Evolutionary conservation across 2,329 filamentous ascomycete species (phyloP), one percentile per base, ranked within the genome.

Genomic region (Neurospora sp.): DNA sequence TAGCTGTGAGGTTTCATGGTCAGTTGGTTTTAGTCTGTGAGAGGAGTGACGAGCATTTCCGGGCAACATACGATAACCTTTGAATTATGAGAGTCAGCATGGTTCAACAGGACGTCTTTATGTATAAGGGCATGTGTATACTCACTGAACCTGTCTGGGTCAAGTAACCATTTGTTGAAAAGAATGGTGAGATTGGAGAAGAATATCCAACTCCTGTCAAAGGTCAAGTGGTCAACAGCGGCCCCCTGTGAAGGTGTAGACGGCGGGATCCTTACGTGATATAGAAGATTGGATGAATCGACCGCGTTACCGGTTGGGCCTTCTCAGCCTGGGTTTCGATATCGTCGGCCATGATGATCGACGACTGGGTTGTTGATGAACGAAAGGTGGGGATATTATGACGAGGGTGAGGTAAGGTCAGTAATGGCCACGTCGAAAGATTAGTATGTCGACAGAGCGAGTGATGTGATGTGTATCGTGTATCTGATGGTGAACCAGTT

Each of bases 141-240:
- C 90, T 84, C 82, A 93, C 91, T 86, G 80, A 95, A 95, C 70
- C 90, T 86, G 76, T 86, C 86, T 72, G 87, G 89, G 78, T 92
- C 88, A 71, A 97, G 86, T 67, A 97, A 88, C 87, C 91, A 94
- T 83, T 97, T 97, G 85, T 97, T 97, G 85, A 96, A 96, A 72
- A 97, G 83, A 78, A 97, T 96, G 72, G 94, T 93, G 76, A 88
- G 85, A 74, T 93, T 95, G 76, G 92, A 96, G 78, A 96, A 87
- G 74, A 92, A 85, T 75, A 97, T 96, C 93, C 93, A 97, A 77
- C 88, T 86, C 69, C 85, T 86, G 70, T 4, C 52, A 62, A 36
- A 62, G 38, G 42, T 6, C 38, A 10, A 28, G 36, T n/a, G 38
- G 66, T 71, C 68, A 69, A 68, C 68, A 23, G 13, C 66, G 43